A percentile compares a stretch with the other conserved stretches of the same genome.
phyloP scores from a whole-genome alignment of 1,284 basidiomycete genomes.

The Rhizopogon parksii region DNA sequence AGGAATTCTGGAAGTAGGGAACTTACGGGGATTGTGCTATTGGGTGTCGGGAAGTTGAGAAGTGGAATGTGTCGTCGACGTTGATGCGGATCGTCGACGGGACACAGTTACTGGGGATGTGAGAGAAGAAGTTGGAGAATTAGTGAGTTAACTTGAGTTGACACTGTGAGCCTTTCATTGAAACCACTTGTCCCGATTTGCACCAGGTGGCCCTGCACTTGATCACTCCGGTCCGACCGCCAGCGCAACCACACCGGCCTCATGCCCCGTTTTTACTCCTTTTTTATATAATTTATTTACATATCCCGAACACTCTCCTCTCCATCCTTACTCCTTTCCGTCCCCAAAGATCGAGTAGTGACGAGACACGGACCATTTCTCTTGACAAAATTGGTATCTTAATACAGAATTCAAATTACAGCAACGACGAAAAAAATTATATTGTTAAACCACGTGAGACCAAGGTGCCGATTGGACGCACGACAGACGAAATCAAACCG shows the following conservation, averaged over 20 bases:
- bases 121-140: slow-evolving; percentile 3
- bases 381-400: background rate
- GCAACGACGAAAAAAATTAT: too few relatives aligned
- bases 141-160: slow-evolving; percentile 4
- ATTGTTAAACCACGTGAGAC: too few relatives aligned
- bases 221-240: background rate
- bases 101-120: background rate
- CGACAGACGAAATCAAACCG: too few relatives aligned
- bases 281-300: background rate
- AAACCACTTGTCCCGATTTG: slow-evolving; percentile 8
- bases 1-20: slow-evolving; percentile 10
- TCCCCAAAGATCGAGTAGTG: background rate
- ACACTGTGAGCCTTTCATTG: slow-evolving; percentile 3
- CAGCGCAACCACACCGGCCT: slow-evolving; percentile 2
- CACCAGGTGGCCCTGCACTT: slow-evolving; percentile 6
- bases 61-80: slow-evolving; percentile 9
- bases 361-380: background rate
- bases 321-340: background rate
- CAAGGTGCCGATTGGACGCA: too few relatives aligned
- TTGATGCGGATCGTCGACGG: background rate
- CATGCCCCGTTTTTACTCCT: background rate
- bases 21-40: slow-evolving; percentile 14
- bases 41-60: slow-evolving; percentile 6
- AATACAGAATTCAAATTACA: background rate
- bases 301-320: too few relatives aligned